Evolutionary conservation across 805 yeast genomes (phyloP), one percentile per base, ranked within the genome.

Genomic region (Saccharomycopsis fermentans): DNA sequence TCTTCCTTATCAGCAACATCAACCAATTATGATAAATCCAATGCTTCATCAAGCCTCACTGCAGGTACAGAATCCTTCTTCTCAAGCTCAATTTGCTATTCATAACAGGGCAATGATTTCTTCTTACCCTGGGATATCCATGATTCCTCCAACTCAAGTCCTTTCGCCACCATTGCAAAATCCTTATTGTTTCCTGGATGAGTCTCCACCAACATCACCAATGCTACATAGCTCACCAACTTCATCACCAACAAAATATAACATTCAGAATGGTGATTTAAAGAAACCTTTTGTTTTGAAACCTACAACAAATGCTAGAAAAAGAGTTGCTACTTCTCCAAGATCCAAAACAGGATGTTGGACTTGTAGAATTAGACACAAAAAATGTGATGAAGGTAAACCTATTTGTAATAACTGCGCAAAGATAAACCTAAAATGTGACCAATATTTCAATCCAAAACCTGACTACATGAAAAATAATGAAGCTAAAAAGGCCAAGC

Each of bases 341-440:
- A 67, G 81, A 65, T 75, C 78, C 5, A 74, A 77, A 61, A 76
- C 81, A 3, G 82, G 82, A 3, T 82, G 86, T 64, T 72, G 81
- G 62, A 81, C 83, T 53, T 83, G 89, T 67, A 74, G 87, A 56
- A 76, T 78, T 61, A 76, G 86, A 65, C 83, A 83, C 70, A 77
- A 83, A 71, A 82, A 82, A 71, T 82, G 87, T 69, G 86, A 82
- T 64, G 81, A 80, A 62, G 69, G 69, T 40, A 72, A 71, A 59
- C 75, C 77, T n/a, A 65, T 64, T 59, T 74, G 78, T 60, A 68
- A 71, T 9, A 74, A 74, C 53, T 80, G 84, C 63, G 58, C 64
- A 6, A 62, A 62, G 54, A 58, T 62, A 32, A 55, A 34, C 47
- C 43, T 62, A 39, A 62, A 62, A 24, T 62, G 64, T 48, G 64